These are phyloP conservation scores for Wickerhamomyces tratensis DNA, from an alignment of 805 yeast genomes.

Conservation along the genomic window DNA sequence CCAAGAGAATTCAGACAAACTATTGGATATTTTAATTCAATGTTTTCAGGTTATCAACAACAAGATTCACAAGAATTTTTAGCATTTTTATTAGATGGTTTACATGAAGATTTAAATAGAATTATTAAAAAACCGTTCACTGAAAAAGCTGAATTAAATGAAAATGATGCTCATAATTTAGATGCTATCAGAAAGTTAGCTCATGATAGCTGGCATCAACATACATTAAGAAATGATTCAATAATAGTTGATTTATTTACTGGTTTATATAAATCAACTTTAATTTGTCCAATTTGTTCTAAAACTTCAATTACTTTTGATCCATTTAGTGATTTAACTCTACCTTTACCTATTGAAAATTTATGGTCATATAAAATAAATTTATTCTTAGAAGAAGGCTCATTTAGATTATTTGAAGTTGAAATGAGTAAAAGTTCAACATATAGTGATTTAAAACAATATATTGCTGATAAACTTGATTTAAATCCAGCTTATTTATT, in stretches of 20 bases:
- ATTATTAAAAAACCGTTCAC: conserved; percentile 75
- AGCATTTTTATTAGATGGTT: conserved; percentile 77
- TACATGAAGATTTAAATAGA: conserved; percentile 89
- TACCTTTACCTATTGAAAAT: conserved; percentile 75
- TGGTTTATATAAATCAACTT: conserved; percentile 83
- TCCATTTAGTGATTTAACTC: conserved; percentile 83
- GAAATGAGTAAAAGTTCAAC: conserved; percentile 62
- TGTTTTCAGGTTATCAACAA: conserved; percentile 76
- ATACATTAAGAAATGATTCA: conserved; percentile 75
- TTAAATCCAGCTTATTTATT: conserved; percentile 28
- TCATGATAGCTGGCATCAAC: conserved; percentile 68
- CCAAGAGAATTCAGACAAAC: conserved; percentile 75
- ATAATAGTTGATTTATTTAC: conserved; percentile 78
- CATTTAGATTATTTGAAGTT: conserved; percentile 49
- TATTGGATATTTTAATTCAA: conserved; percentile 67
- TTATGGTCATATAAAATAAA: conserved; percentile 61
- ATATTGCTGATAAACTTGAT: conserved; percentile 41
- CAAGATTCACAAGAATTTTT: conserved; percentile 93
- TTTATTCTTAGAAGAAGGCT: conserved; percentile 49
- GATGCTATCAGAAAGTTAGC: conserved; percentile 56
- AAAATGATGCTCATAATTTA: conserved; percentile 45
- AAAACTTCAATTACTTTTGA: conserved; percentile 84
- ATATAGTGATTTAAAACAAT: conserved; percentile 49
- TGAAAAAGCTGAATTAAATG: conserved; percentile 76
- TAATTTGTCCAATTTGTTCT: conserved; percentile 78